Base-by-base conservation (phyloP, 2,329 filamentous ascomycete genomes). In the Colletotrichum spaethianum region DNA sequence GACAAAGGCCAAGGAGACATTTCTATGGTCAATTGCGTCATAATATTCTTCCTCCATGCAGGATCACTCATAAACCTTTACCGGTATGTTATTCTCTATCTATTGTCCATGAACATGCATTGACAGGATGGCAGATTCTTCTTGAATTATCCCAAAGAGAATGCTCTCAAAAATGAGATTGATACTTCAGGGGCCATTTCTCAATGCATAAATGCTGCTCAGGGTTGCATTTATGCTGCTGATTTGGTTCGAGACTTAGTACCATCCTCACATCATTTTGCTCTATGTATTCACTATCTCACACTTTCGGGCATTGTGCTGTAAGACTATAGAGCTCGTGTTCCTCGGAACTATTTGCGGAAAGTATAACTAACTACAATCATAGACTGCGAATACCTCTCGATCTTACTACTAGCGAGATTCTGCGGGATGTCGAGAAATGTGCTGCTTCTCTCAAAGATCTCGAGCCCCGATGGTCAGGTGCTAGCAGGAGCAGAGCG, bases 1-100 rank as follows among this genome's bases (percentile, higher is more conserved):
- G 68, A 71, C 11, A 63, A 56, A 36, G 52, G 52, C 7, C 26
- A 55, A 14, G 73, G 73, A 1, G 70, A 73, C 5, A 68, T 74
- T 8, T 68, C 75, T n/a, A 72, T 79, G 33, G 74, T 76, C 20
- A 78, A 79, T 76, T 76, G 78, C 65, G 76, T 78, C 4, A 77
- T 79, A 18, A 72, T 77, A 23, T 79, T 78, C 59, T 77, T 79
- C 11, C 53, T 78, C 16, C 78, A 78, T 66, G 75, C 77, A 2
- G 78, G 78, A 1, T 78, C 75, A 4, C 70, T 79, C 0, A 55
- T 79, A 14, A 78, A 75, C 40, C 75, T 79, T 3, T 77, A 78
- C 42, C 60, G 76, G 73, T 76, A 63, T 2, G 16, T 9, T 7
- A 40, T 4, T 12, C 20, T 12, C 31, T 3, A 63, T 55, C n/a